Base-by-base conservation (phyloP, 768 basidiomycete genomes). In the Boletus rex-veris region DNA sequence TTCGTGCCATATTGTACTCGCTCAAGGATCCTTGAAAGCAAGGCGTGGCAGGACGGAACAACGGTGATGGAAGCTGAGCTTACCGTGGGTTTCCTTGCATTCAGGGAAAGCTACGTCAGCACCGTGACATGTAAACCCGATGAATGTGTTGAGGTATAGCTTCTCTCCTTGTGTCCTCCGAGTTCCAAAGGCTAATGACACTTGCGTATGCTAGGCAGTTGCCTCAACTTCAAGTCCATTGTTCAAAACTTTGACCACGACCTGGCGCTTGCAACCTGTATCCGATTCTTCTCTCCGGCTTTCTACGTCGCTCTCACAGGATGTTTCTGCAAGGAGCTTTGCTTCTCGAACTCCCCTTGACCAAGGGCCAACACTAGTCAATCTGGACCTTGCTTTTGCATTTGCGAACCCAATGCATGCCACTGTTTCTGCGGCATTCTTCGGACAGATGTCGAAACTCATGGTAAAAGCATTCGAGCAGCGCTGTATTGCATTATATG, bases 391-490 rank as follows among this genome's bases (percentile, higher is more conserved):
- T 35, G 79, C 80, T 1, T 99, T 89, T 70, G 82, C 88, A 24
- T 98, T 98, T 67, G 80, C 88, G 43, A 94, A 85, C 64, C 94
- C 93, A 0, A 61, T 95, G 30, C 86, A 98, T 66, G 88, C 91
- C 3, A 80, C 84, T 5, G 78, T 95, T n/a, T 90, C 91, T 5
- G 79, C 85, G 19, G 75, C 84, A 4, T 93, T 98, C 68, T 91
- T 98, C 66, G 88, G 88, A 9, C 84, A 89, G 65, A 86, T 97
- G 5, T 90, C 90, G 4, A 82, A 82, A 60, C 78, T 87, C 71
- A 98, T 97, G 92, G 86, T 98, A 21, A 75, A 86, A 49, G 94
- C 95, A 1, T 99, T 99, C 62, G 94, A 98, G 73, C 78, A 86
- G 58, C 80, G 94, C 26, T 96, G 92, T 69, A 42, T 77, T 51